These are phyloP conservation scores for Vitis labrusca DNA, from an alignment of 164 flowering plant species.

Conservation along the genomic window DNA sequence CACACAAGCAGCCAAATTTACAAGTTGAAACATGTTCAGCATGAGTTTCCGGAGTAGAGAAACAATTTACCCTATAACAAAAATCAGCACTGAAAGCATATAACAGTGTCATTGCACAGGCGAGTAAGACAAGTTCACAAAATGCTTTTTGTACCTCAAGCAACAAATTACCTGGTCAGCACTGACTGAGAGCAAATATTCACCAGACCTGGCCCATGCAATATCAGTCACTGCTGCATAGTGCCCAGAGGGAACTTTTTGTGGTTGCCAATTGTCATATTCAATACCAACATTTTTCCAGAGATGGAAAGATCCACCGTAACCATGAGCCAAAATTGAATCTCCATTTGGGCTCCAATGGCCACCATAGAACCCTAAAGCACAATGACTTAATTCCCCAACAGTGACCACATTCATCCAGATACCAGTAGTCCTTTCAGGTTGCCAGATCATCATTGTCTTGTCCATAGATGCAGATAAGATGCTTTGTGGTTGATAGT, in stretches of 20 bases:
- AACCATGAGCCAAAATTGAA: constrained; percentile 90
- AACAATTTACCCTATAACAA: not conserved
- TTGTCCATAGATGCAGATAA: constrained; percentile 99
- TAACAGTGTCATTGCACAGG: not conserved
- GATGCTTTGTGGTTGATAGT: constrained; percentile 71
- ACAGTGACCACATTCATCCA: constrained; percentile 98
- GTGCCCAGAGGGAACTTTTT: constrained; percentile 94
- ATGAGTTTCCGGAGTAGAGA: not conserved
- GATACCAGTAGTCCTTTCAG: constrained; percentile 88
- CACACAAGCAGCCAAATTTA: too few species aligned
- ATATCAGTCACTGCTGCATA: constrained; percentile 81
- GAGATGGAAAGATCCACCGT: constrained; percentile 95
- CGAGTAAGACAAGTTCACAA: not conserved
- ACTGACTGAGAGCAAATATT: constrained; percentile 81
- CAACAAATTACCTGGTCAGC: constrained; percentile 79
- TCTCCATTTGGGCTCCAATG: constrained; percentile 84
- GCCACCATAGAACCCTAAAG: constrained; percentile 96
- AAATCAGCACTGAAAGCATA: not conserved
- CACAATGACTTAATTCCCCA: constrained; percentile 96
- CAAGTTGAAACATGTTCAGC: not conserved
- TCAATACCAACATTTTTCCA: constrained; percentile 81
- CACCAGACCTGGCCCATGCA: constrained; percentile 74
- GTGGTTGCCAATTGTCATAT: constrained; percentile 86
- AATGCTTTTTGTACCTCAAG: not conserved
- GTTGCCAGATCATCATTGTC: constrained; percentile 99